Evolutionary conservation across 306 rosid genomes (phyloP), one percentile per base, ranked within the genome.

Genomic region (Elaeagnus macrophylla): DNA sequence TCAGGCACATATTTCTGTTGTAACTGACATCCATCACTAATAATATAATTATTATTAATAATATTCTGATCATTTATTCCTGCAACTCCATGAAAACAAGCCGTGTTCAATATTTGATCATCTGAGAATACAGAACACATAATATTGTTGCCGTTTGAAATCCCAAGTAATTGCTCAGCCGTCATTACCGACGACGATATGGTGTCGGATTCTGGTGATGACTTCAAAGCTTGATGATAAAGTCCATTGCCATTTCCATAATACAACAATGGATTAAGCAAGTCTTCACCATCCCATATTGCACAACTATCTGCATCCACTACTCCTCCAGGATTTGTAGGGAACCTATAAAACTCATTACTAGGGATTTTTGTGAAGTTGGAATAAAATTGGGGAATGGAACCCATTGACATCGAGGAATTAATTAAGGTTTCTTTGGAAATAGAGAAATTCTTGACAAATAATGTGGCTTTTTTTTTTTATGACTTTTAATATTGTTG

Each of bases 341-440:
- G 43, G 46, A 72, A 62, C 15, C 63, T 73, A 0, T 54, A 39
- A 37, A 75, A 56, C 12, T 45, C 19, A 53, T 66, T 57, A 41
- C 59, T 10, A 46, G 76, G 68, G 64, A 76, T 75, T 9, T 79
- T 46, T 44, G 66, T 68, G 73, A 65, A 69, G 62, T 77, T 36
- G 16, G 49, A 45, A 65, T 79, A 79, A 69, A 82, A 74, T 12
- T 76, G 79, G 6, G 39, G 67, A 66, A 68, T 53, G 40, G 84
- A 77, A 62, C 74, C 77, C 89, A 85, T 85, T 57, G 65, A 53
- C n/a, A n/a, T n/a, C n/a, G n/a, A n/a, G n/a, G n/a, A n/a, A n/a
- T n/a, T n/a, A n/a, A 25, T 25, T 25, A 25, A 37, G 62, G 6
- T 18, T 18, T 43, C 15, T 11, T 49, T 11, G 64, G 38, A 70